phyloP scores from a whole-genome alignment of 148 eudicot genomes.

The Fagopyrum homotropicum region DNA sequence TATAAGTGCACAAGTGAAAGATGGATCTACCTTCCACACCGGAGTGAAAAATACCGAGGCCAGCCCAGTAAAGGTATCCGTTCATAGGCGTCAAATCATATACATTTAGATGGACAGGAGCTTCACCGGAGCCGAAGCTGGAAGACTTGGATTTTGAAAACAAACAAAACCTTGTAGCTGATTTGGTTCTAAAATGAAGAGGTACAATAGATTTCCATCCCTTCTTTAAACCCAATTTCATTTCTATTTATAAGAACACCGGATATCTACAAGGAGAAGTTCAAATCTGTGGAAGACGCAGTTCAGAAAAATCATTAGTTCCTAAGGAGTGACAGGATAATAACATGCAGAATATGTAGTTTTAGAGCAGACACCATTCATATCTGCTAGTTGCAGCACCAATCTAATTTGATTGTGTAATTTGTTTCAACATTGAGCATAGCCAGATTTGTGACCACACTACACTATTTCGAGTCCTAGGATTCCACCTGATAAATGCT shows the following conservation, averaged over 20 bases:
- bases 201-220: conserved; percentile 60
- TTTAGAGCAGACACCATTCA: not conserved
- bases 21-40: conserved; percentile 74
- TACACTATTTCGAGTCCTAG: too few relatives aligned
- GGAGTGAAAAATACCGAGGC: conserved; percentile 89
- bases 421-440: too few relatives aligned
- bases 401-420: too few relatives aligned
- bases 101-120: conserved; percentile 77
- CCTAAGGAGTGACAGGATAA: not conserved
- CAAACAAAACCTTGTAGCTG: conserved; percentile 54
- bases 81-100: conserved; percentile 86
- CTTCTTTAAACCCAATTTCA: conserved; percentile 27
- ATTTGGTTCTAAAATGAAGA: conserved; percentile 44
- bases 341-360: not conserved
- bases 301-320: not conserved
- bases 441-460: too few relatives aligned
- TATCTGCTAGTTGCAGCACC: too few relatives aligned
- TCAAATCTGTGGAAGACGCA: not conserved
- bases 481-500: too few relatives aligned
- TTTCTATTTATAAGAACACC: not conserved
- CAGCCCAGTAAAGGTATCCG: conserved; percentile 88
- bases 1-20: not conserved
- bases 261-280: not conserved
- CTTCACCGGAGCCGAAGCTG: conserved; percentile 31
- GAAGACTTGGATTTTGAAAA: conserved; percentile 51